phyloP scores from a whole-genome alignment of 75 land plant species.

The Picea sitchensis region DNA sequence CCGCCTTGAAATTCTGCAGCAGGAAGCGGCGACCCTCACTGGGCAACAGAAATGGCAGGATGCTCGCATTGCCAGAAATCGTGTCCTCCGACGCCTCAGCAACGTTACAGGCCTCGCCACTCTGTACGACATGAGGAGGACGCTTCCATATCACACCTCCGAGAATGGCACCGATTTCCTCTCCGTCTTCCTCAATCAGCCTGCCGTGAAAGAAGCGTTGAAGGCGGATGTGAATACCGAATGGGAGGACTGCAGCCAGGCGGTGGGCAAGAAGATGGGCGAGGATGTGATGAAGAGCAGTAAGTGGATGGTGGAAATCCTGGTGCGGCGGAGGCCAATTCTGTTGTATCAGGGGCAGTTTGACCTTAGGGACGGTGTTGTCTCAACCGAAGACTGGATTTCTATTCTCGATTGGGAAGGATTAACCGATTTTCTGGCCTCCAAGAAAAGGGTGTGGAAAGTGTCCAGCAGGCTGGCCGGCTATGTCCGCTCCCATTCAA shows the following conservation, averaged over 20 bases:
- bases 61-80: conserved; percentile 37
- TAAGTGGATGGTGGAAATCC: conserved; percentile 63
- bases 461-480: conserved; percentile 53
- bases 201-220: conserved; percentile 47
- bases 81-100: conserved; percentile 21
- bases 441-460: conserved; percentile 65
- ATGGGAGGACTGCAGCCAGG: conserved; percentile 37
- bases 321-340: conserved; percentile 48
- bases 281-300: conserved; percentile 79
- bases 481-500: conserved; percentile 53
- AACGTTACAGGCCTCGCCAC: conserved; percentile 63
- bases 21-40: conserved; percentile 21
- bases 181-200: conserved; percentile 21
- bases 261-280: conserved; percentile 34
- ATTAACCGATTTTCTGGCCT: conserved; percentile 24
- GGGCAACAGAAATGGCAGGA: conserved; percentile 40
- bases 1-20: conserved; percentile 38
- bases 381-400: conserved; percentile 72
- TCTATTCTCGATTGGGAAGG: conserved; percentile 61
- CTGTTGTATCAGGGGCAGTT: conserved; percentile 74
- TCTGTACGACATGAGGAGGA: conserved; percentile 44
- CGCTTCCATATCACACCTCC: conserved; percentile 18
- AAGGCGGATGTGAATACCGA: conserved; percentile 22
- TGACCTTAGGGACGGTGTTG: conserved; percentile 71
- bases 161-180: conserved; percentile 20